These are phyloP conservation scores for Pulveroboletus sp. DNA, from an alignment of 768 basidiomycete genomes.

Conservation along the genomic window DNA sequence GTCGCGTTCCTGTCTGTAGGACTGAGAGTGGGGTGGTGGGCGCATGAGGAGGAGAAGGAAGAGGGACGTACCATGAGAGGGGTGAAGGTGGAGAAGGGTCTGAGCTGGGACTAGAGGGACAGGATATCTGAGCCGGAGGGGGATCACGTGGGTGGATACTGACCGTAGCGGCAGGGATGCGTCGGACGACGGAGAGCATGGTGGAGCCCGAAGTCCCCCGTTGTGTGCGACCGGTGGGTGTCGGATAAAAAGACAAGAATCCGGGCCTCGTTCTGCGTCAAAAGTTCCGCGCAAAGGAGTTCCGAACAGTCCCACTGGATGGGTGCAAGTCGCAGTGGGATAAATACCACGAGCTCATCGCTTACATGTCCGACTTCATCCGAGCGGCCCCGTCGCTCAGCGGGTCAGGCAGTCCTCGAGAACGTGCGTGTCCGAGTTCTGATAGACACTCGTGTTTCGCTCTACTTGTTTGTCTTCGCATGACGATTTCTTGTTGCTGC, in stretches of 20 bases:
- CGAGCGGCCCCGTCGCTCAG: no score
- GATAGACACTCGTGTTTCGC: no score
- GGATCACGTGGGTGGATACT: slow-evolving; percentile 22
- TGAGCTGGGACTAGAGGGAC: background rate
- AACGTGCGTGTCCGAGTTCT: no score
- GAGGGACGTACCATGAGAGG: slow-evolving; percentile 32
- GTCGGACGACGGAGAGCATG: slow-evolving; percentile 18
- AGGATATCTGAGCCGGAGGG: background rate
- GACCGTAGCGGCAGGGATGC: background rate
- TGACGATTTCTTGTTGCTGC: no score
- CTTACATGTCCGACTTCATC: no score
- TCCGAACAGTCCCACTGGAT: no score
- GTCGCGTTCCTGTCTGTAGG: slow-evolving; percentile 79
- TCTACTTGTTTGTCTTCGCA: no score
- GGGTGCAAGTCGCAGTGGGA: no score
- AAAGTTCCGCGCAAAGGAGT: background rate
- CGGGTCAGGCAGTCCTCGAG: no score
- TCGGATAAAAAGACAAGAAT: background rate
- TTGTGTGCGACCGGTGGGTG: background rate
- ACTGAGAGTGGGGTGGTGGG: slow-evolving; percentile 34
- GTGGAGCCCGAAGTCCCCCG: slow-evolving; percentile 11
- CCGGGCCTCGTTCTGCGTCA: no score
- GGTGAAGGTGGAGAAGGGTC: slow-evolving; percentile 29
- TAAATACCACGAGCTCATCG: no score
- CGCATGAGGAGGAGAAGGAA: background rate